phyloP scores from a whole-genome alignment of 768 basidiomycete species.

The Leccinum subgranulosum region DNA sequence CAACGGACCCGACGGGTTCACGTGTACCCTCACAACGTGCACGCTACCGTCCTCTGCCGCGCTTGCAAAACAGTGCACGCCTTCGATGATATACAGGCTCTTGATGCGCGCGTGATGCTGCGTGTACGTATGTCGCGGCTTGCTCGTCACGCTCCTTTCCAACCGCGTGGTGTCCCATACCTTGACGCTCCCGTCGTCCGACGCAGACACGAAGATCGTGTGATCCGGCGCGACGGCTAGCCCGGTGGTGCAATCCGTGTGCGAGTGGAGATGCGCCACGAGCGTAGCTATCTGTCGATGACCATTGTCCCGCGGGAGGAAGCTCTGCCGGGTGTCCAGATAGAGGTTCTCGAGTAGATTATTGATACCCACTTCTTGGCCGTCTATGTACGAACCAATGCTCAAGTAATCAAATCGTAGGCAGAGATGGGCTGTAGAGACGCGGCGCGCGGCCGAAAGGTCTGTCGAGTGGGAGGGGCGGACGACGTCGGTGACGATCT shows the following conservation, averaged over 20 bases:
- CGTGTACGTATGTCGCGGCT: slow-evolving; percentile 69
- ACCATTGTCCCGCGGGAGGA: slow-evolving; percentile 61
- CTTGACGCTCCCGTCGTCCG: slow-evolving; percentile 92
- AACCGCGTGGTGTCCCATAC: slow-evolving; percentile 91
- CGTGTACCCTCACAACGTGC: slow-evolving; percentile 80
- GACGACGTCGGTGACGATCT: slow-evolving; percentile 72
- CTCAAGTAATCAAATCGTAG: slow-evolving; percentile 33
- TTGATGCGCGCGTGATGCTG: slow-evolving; percentile 69
- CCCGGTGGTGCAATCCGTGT: slow-evolving; percentile 74
- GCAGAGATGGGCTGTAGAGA: slow-evolving; percentile 63
- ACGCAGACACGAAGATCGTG: slow-evolving; percentile 89
- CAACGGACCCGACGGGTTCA: slow-evolving; percentile 60
- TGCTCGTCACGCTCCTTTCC: slow-evolving; percentile 90
- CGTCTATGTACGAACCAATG: slow-evolving; percentile 63
- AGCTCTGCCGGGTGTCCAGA: slow-evolving; percentile 71
- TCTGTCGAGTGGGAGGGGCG: slow-evolving; percentile 51
- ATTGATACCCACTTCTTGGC: slow-evolving; percentile 85
- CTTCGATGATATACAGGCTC: slow-evolving; percentile 77
- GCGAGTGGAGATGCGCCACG: slow-evolving; percentile 81
- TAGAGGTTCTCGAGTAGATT: slow-evolving; percentile 89
- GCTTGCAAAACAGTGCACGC: slow-evolving; percentile 84
- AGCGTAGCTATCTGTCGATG: slow-evolving; percentile 65
- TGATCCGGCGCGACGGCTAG: slow-evolving; percentile 92
- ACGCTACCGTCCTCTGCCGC: slow-evolving; percentile 83
- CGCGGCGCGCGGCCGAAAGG: slow-evolving; percentile 45